Conservation (phyloP, 2,329 filamentous ascomycete genomes). For the Nemania sp. region DNA sequence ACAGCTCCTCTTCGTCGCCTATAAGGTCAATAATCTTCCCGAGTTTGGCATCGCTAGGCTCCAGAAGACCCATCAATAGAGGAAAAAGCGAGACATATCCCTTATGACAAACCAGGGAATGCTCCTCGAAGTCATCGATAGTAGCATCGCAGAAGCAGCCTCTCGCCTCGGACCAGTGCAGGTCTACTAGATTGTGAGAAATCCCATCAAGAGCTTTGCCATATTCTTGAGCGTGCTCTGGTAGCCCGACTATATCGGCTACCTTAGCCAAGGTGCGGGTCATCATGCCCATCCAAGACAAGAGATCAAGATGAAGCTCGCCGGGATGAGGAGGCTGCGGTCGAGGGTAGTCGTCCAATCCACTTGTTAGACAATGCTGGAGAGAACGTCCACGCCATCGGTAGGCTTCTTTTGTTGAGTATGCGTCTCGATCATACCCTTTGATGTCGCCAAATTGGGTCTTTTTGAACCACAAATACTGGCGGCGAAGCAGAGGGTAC, state of each 20-base stretch:
- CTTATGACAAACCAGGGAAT: constrained; percentile 88
- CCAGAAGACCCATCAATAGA: constrained; percentile 81
- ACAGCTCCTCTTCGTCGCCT: constrained; percentile 80
- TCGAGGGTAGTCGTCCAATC: constrained; percentile 94
- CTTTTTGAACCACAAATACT: constrained; percentile 93
- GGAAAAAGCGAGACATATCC: constrained; percentile 94
- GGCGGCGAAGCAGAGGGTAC: constrained; percentile 75
- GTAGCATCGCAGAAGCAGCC: constrained; percentile 93
- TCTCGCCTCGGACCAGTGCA: constrained; percentile 85
- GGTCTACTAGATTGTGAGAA: constrained; percentile 80
- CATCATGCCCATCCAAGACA: constrained; percentile 98
- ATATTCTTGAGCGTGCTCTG: constrained; percentile 76
- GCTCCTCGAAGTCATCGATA: constrained; percentile 93
- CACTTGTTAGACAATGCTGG: constrained; percentile 86
- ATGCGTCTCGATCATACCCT: constrained; percentile 86
- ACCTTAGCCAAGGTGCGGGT: constrained; percentile 81
- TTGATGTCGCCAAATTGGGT: constrained; percentile 91
- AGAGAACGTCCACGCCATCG: constrained; percentile 91
- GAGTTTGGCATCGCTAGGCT: constrained; percentile 72
- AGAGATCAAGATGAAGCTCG: constrained; percentile 91
- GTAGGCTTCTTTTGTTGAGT: constrained; percentile 88
- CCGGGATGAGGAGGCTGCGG: constrained; percentile 91
- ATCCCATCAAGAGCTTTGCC: constrained; percentile 75
- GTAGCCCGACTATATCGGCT: constrained; percentile 71
- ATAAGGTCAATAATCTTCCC: constrained; percentile 77